phyloP scores from a whole-genome alignment of 805 yeast species.

The Spathaspora hagerdaliae region DNA sequence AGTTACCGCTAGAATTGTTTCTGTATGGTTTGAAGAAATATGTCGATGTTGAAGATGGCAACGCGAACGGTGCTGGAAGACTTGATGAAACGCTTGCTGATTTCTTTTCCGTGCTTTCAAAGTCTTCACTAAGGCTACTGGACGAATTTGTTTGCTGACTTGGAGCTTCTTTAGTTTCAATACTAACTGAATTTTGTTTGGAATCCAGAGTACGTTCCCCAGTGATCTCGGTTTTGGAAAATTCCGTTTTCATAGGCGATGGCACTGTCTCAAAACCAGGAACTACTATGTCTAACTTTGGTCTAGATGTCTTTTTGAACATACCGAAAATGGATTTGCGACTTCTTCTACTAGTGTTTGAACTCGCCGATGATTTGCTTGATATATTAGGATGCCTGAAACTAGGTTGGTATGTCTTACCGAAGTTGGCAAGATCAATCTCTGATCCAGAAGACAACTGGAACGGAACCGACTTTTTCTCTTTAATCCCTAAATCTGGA shows the following conservation, averaged over 20 bases:
- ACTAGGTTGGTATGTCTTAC: conserved; percentile 35
- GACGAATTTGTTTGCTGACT: neutral
- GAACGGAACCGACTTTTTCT: conserved; percentile 8
- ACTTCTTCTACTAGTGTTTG: conserved; percentile 9
- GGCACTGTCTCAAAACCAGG: conserved; percentile 5
- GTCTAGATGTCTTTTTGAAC: conserved; percentile 23
- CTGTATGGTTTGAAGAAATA: conserved; percentile 27
- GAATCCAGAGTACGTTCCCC: neutral
- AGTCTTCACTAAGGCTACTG: neutral
- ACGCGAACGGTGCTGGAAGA: conserved; percentile 39
- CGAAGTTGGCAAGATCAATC: conserved; percentile 37
- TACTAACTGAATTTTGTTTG: neutral
- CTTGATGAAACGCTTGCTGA: conserved; percentile 1
- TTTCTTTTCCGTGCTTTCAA: neutral
- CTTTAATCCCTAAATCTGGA: conserved; percentile 11
- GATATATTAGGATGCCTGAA: conserved; percentile 12
- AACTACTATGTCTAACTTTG: neutral
- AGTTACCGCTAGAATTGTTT: conserved; percentile 9
- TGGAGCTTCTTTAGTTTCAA: neutral
- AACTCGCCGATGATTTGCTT: neutral
- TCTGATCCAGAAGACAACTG: conserved; percentile 30
- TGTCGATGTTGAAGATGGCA: conserved; percentile 40
- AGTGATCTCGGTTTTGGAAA: neutral
- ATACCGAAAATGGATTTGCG: conserved; percentile 32
- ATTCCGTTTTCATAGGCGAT: neutral